These are phyloP conservation scores for Fusarium sp. DNA, from an alignment of 2,329 filamentous ascomycete genomes.

Conservation along the genomic window DNA sequence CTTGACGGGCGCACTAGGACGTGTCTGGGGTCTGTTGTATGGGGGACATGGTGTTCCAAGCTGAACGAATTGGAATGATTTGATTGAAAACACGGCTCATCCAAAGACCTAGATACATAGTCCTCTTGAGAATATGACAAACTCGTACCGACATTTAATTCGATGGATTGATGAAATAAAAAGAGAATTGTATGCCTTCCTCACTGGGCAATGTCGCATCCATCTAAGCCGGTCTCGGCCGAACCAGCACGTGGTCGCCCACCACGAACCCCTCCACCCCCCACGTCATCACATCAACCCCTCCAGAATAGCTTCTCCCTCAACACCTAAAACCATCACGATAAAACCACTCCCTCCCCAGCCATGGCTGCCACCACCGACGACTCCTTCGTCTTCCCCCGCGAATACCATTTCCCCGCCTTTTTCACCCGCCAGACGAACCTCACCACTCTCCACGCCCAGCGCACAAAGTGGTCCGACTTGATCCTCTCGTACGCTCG, in stretches of 20 bases:
- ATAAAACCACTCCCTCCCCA: not conserved
- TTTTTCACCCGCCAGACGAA: constrained; percentile 89
- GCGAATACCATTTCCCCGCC: constrained; percentile 81
- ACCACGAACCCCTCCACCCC: constrained; percentile 18
- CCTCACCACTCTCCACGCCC: constrained; percentile 77
- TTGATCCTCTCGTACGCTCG: constrained; percentile 88
- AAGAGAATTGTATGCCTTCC: not conserved
- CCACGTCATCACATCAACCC: constrained; percentile 31
- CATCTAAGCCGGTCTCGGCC: constrained; percentile 4
- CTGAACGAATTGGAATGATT: constrained; percentile 19
- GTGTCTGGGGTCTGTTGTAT: not conserved
- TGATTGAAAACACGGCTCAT: constrained; percentile 16
- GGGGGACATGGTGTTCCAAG: not conserved
- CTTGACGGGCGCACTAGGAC: constrained; percentile 14
- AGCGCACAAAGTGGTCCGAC: constrained; percentile 86
- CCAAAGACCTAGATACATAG: not conserved
- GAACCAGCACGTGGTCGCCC: constrained; percentile 19
- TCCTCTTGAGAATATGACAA: not conserved
- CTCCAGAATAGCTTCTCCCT: constrained; percentile 5
- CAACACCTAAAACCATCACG: constrained; percentile 28
- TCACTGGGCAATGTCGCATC: not conserved
- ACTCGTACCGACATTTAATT: not conserved
- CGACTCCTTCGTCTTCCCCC: constrained; percentile 66
- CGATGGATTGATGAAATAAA: not conserved
- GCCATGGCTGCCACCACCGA: constrained; percentile 23